These are phyloP conservation scores for Brettanomyces anomalus DNA, from an alignment of 805 yeast genomes.

Conservation along the genomic window DNA sequence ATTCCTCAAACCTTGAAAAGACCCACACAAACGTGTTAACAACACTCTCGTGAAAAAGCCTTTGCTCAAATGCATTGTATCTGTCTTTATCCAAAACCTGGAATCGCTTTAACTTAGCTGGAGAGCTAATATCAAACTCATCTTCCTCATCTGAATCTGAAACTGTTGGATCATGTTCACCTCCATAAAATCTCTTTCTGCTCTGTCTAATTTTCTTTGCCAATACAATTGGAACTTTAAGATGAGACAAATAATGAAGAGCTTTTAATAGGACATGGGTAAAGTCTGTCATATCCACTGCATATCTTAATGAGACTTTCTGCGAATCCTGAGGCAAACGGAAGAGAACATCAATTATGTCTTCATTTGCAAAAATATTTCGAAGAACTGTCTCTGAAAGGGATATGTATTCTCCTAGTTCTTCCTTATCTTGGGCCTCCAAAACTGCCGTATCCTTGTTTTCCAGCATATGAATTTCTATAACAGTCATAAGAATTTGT, in stretches of 20 bases:
- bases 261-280: slow-evolving; percentile 57
- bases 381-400: slow-evolving; percentile 33
- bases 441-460: slow-evolving; percentile 33
- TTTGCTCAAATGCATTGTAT: slow-evolving; percentile 26
- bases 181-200: slow-evolving; percentile 7
- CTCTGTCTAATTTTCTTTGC: slow-evolving; percentile 11
- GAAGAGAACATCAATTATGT: slow-evolving; percentile 45
- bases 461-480: slow-evolving; percentile 27
- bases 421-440: slow-evolving; percentile 36
- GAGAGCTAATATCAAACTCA: slow-evolving; percentile 1
- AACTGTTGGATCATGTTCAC: slow-evolving; percentile 18
- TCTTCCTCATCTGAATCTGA: slow-evolving; percentile 18
- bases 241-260: slow-evolving; percentile 56
- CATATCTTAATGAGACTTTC: slow-evolving; percentile 53
- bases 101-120: slow-evolving; percentile 11
- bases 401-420: slow-evolving; percentile 23
- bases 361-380: slow-evolving; percentile 61
- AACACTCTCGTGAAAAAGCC: slow-evolving; percentile 48
- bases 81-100: slow-evolving; percentile 11
- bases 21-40: slow-evolving; percentile 59
- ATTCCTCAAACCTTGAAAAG: slow-evolving; percentile 52
- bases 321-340: slow-evolving; percentile 55
- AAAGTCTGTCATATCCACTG: slow-evolving; percentile 52
- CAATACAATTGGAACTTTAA: slow-evolving; percentile 27
- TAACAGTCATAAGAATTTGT: slow-evolving; percentile 43